Base-by-base conservation (phyloP, 306 rosid genomes). In the Acacia crassicarpa region DNA sequence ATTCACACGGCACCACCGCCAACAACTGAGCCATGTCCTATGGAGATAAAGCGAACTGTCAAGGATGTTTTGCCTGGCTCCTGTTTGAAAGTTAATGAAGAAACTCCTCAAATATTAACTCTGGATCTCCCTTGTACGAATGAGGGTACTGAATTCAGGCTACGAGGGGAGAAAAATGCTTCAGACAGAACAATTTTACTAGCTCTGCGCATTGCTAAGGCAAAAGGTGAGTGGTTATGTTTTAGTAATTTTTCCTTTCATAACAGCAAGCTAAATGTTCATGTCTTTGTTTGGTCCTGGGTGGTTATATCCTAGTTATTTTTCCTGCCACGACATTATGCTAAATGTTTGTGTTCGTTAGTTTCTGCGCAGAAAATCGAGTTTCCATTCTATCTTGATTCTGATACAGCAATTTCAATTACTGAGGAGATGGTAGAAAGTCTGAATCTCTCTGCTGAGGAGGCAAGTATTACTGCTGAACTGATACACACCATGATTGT, bases 361-460 rank as follows among this genome's bases (percentile, higher is more conserved):
- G 98, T 93, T 89, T 86, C 76, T 65, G 88, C 83, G 51, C 90
- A 88, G 85, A 93, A 92, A 82, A 91, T 95, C 83, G 91, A 93
- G 85, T 95, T 95, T 59, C 87, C 89, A 62, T 95, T 95, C 83
- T 95, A 86, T 83, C 87, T 87, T 3, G 84, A 88, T 56, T 83
- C 93, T 22, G 99, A 95, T 78, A 93, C 99, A 32, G 89, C 90
- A 32, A 78, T 88, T 76, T 87, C 98, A 77, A 86, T 95, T 80
- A 93, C 98, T 72, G 88, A 83, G 85, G 99, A 95, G 93, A 95
- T 95, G 99, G 99, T 91, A 63, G 95, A 91, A 80, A 89, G 90
- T 56, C 93, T 95, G 73, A 94, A 78, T 77, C 93, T 95, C 38
- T 65, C 84, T 20, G 74, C 70, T 33, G 95, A 87, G 75, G 92